These are phyloP conservation scores for Phellopilus nigrolimitatus DNA, from an alignment of 1,284 basidiomycete genomes.

Conservation along the genomic window DNA sequence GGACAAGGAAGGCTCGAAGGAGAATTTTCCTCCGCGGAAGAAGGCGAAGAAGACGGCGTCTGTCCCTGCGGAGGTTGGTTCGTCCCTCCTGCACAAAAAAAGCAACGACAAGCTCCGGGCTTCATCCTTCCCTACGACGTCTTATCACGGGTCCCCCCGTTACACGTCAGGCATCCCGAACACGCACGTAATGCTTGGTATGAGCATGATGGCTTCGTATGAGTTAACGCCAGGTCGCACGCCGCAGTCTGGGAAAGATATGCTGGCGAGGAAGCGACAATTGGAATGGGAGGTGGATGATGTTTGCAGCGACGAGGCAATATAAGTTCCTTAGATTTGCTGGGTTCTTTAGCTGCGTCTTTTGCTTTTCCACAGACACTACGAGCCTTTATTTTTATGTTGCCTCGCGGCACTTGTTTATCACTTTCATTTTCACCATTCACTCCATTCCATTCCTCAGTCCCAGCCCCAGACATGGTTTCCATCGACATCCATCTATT, in stretches of 20 bases:
- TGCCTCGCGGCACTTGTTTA: too few relatives aligned
- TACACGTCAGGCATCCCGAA: slow-evolving; percentile 5
- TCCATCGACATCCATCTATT: too few relatives aligned
- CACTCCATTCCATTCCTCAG: too few relatives aligned
- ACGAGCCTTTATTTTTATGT: too few relatives aligned
- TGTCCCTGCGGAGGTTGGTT: slow-evolving; percentile 22
- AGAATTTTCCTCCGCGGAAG: slow-evolving; percentile 44
- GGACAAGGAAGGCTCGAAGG: slow-evolving; percentile 37
- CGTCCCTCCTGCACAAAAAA: background rate
- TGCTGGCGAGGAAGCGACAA: slow-evolving; percentile 5
- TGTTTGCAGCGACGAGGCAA: slow-evolving; percentile 13
- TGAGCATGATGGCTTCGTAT: background rate
- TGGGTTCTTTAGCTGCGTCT: background rate
- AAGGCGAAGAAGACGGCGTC: slow-evolving; percentile 37
- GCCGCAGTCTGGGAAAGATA: background rate
- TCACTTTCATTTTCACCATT: too few relatives aligned
- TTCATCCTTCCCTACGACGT: slow-evolving; percentile 3
- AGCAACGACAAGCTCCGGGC: background rate
- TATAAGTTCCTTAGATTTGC: background rate
- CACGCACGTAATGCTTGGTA: background rate
- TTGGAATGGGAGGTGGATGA: slow-evolving; percentile 19
- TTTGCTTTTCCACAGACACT: background rate
- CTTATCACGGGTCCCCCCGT: background rate
- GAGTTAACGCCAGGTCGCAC: slow-evolving; percentile 4
- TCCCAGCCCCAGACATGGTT: too few relatives aligned